Evolutionary conservation across 2,329 filamentous ascomycete genomes (phyloP).

Genomic region (Phaeophleospora eucalypticola): DNA sequence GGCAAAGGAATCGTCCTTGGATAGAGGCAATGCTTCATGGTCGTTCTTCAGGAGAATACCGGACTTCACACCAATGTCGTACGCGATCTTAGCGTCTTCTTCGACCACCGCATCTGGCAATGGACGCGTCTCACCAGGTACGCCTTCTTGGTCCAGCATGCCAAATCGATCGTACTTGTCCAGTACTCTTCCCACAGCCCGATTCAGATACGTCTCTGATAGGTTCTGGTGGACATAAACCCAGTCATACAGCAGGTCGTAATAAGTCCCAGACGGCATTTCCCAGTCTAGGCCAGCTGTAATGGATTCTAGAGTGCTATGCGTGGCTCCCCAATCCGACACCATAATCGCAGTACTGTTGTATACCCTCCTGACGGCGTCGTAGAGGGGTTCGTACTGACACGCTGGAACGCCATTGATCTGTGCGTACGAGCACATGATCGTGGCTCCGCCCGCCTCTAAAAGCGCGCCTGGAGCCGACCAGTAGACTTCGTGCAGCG

Average conservation of each 20-base stretch:
- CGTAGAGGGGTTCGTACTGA: neutral
- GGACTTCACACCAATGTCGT: neutral
- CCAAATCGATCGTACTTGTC: neutral
- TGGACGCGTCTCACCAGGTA: neutral
- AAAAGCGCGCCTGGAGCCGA: neutral
- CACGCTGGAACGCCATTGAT: neutral
- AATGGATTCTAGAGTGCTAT: neutral
- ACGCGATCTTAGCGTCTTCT: neutral
- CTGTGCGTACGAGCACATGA: neutral
- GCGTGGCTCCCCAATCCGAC: neutral
- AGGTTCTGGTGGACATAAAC: neutral
- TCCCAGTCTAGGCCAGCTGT: neutral
- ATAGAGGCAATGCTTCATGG: neutral
- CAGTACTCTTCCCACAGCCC: neutral
- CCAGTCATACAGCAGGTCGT: neutral
- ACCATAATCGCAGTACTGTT: neutral
- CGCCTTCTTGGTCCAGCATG: neutral
- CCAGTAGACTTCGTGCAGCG: neutral
- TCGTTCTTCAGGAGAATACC: neutral
- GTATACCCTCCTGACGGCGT: neutral
- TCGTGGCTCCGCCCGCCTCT: neutral
- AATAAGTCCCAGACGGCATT: neutral
- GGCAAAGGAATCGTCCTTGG: neutral
- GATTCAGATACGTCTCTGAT: neutral
- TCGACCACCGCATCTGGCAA: neutral